These are phyloP conservation scores for Leonotis leonurus DNA, from an alignment of 257 asterid species.

Conservation along the genomic window DNA sequence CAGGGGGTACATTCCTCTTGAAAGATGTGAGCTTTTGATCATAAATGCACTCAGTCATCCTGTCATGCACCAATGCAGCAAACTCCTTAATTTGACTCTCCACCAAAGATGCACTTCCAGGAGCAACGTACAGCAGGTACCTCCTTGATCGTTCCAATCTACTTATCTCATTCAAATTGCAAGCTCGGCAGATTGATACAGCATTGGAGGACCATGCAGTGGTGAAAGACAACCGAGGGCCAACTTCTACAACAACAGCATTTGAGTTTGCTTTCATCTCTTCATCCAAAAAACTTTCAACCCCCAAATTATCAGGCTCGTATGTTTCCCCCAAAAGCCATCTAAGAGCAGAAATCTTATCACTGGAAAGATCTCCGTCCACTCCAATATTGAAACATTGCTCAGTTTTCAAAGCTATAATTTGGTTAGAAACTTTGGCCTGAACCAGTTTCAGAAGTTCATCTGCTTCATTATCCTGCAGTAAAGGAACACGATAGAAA, in stretches of 20 bases:
- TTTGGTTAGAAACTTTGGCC: constrained; percentile 19
- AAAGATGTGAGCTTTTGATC: constrained; percentile 65
- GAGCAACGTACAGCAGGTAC: constrained; percentile 46
- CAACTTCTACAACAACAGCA: constrained; percentile 63
- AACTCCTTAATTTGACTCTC: constrained; percentile 64
- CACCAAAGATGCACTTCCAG: constrained; percentile 39
- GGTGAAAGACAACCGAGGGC: constrained; percentile 83
- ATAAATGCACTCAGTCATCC: constrained; percentile 89
- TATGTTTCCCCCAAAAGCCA: constrained; percentile 90
- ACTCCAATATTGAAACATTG: constrained; percentile 84
- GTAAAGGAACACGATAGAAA: constrained; percentile 23
- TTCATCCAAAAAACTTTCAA: constrained; percentile 57
- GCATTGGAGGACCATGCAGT: constrained; percentile 98
- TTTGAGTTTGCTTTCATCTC: constrained; percentile 23
- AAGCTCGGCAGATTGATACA: constrained; percentile 77
- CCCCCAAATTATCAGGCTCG: constrained; percentile 50
- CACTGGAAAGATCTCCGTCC: constrained; percentile 40
- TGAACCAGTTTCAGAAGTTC: constrained; percentile 19
- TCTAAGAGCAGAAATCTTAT: constrained; percentile 52
- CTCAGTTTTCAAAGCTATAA: constrained; percentile 24
- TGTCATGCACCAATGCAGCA: constrained; percentile 76
- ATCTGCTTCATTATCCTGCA: constrained; percentile 25
- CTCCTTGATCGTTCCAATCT: constrained; percentile 81
- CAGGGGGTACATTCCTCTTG: constrained; percentile 55
- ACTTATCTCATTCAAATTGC: constrained; percentile 64